phyloP scores from a whole-genome alignment of 305 asterid species.

The Petunia hybrid region DNA sequence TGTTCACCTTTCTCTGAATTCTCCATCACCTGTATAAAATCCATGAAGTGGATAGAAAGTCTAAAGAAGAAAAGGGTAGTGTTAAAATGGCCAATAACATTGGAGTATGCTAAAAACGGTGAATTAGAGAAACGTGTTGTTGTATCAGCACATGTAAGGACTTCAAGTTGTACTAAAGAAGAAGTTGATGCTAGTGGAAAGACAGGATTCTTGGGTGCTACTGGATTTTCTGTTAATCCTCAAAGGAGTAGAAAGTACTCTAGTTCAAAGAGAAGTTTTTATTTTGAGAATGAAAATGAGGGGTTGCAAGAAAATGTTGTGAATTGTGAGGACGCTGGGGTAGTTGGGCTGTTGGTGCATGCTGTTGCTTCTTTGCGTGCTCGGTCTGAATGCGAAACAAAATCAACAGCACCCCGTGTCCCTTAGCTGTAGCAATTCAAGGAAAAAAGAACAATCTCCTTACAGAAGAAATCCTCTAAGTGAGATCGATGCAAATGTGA shows the following conservation, averaged over 20 bases:
- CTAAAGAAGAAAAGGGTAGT: conserved; percentile 43
- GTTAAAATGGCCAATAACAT: conserved; percentile 35
- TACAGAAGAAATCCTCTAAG: conserved; percentile 72
- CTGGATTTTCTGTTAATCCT: conserved; percentile 42
- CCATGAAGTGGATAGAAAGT: conserved; percentile 54
- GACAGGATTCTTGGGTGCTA: conserved; percentile 40
- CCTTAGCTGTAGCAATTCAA: conserved; percentile 74
- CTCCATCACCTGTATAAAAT: conserved; percentile 39
- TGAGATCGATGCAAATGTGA: conserved; percentile 69
- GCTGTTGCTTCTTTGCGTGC: conserved; percentile 76
- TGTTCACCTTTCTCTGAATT: too few relatives aligned
- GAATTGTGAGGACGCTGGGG: conserved; percentile 39
- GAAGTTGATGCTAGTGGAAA: conserved; percentile 87
- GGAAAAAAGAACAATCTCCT: conserved; percentile 50
- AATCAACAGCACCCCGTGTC: conserved; percentile 54
- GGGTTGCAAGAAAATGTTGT: conserved; percentile 20
- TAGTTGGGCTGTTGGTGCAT: conserved; percentile 44
- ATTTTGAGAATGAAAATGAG: conserved; percentile 56
- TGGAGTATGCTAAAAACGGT: conserved; percentile 39
- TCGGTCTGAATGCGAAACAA: conserved; percentile 57
- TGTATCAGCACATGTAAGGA: conserved; percentile 60
- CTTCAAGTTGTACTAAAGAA: conserved; percentile 37
- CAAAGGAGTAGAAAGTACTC: conserved; percentile 63
- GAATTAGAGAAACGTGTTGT: conserved; percentile 35
- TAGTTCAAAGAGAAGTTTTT: conserved; percentile 83